Evolutionary conservation across 2,329 filamentous ascomycete genomes (phyloP), one percentile per base, ranked within the genome.

Genomic region (Alternaria conjuncta): DNA sequence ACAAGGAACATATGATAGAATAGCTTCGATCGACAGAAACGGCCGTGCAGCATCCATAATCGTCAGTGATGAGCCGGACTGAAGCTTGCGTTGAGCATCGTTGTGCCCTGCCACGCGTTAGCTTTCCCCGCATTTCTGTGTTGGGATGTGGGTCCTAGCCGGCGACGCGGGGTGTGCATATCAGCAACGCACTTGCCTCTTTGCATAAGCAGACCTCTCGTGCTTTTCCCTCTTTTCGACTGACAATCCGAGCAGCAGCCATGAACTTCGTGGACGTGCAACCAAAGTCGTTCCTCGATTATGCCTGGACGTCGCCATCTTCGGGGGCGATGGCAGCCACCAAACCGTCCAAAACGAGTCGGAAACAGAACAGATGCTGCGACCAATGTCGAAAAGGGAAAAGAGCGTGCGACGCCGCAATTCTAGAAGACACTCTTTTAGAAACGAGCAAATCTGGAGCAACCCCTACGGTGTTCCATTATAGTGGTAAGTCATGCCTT

Each of bases 331-430:
- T 69, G 53, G 70, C 61, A 45, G 49, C 61, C 15, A 56, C 68
- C 21, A 78, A 78, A 57, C 59, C 70, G 28, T 75, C 73, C n/a
- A 77, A 75, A 54, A 77, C 77, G 11, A 75, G 71, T 50, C 77
- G 80, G 47, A 80, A 80, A 61, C 81, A 83, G 60, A 78, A 82
- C 60, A 77, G 82, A 53, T 83, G 82, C 63, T 84, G 82, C 65
- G 82, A 84, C 61, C 82, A 82, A 60, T 84, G 82, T 66, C 78
- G 82, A 21, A 81, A 80, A 64, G 82, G 82, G 21, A 84, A 84
- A 66, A 72, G 81, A 58, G 81, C 79, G 6, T 84, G 82, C 68
- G 81, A 84, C 66, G 82, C 80, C 6, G 73, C 73, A 6, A 78
- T 81, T 49, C 44, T 78, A 21, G 76, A 78, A 53, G 77, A 79